Percentiles rank a stretch among this genome's conserved stretches.
Conservation (phyloP, 2,329 filamentous ascomycete species). For the Paracamarosporium sp. region DNA sequence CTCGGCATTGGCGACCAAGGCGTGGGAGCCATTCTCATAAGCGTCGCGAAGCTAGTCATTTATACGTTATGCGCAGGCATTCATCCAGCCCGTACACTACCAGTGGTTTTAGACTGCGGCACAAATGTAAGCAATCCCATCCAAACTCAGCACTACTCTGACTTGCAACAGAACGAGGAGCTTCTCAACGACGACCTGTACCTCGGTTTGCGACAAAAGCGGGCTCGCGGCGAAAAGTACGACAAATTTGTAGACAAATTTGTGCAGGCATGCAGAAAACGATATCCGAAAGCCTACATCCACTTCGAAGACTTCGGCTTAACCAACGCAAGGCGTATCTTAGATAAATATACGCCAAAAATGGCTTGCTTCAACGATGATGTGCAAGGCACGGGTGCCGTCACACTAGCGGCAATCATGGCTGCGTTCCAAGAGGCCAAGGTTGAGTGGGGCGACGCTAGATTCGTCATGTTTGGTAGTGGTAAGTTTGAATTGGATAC, state of each 20-base stretch:
- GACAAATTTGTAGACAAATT: conserved; percentile 80
- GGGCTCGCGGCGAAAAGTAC: conserved; percentile 74
- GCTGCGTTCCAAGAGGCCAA: conserved; percentile 74
- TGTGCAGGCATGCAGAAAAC: conserved; percentile 69
- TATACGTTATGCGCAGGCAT: conserved; percentile 88
- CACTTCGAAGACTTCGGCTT: conserved; percentile 92
- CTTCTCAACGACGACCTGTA: conserved; percentile 80
- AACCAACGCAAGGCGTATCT: conserved; percentile 74
- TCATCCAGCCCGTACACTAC: conserved; percentile 77
- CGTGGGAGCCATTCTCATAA: conserved; percentile 83
- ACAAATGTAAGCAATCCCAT: conserved; percentile 63
- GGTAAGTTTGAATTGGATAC: background rate
- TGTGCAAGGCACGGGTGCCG: conserved; percentile 86
- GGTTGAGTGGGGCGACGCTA: conserved; percentile 70
- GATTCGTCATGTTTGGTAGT: conserved; percentile 75
- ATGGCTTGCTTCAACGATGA: conserved; percentile 92
- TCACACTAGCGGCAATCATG: conserved; percentile 83
- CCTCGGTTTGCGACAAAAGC: conserved; percentile 72
- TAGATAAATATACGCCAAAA: conserved; percentile 75
- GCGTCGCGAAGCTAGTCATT: conserved; percentile 80
- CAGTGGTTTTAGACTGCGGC: conserved; percentile 84
- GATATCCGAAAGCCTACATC: conserved; percentile 81
- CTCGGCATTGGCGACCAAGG: conserved; percentile 91
- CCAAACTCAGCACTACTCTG: background rate
- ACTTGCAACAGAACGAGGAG: conserved; percentile 64